A percentile compares a stretch with the other conserved stretches of the same genome.
phyloP scores from a whole-genome alignment of 768 basidiomycete species.

The Suillus luteus region DNA sequence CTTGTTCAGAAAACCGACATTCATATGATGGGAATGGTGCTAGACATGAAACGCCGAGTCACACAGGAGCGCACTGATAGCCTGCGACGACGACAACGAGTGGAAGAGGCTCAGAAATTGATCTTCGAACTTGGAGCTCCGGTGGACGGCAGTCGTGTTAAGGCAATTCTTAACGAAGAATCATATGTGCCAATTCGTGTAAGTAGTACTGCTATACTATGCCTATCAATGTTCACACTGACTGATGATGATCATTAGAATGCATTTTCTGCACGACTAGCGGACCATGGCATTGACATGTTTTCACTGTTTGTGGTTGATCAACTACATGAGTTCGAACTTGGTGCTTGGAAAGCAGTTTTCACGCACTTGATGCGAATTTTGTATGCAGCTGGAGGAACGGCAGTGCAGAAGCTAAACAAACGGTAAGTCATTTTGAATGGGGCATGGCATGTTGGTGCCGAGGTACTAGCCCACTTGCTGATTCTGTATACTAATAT shows the following conservation, averaged over 20 bases:
- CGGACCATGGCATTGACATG: conserved; percentile 20
- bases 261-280: conserved; percentile 27
- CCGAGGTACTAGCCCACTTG: background rate
- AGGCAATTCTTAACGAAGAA: conserved; percentile 10
- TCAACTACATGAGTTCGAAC: background rate
- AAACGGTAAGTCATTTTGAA: background rate
- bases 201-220: background rate
- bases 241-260: background rate
- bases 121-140: conserved; percentile 13
- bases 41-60: conserved; percentile 9
- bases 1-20: conserved; percentile 14
- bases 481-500: background rate
- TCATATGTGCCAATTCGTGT: conserved; percentile 10
- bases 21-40: conserved; percentile 14
- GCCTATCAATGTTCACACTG: background rate
- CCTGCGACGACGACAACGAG: background rate
- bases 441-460: no score
- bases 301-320: conserved; percentile 28
- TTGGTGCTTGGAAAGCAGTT: background rate
- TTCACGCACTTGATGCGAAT: no score
- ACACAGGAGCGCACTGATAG: conserved; percentile 6
- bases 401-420: background rate
- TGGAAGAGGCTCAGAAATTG: conserved; percentile 13
- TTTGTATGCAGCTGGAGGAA: no score
- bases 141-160: conserved; percentile 8